Conservation (phyloP, 208 protist genomes). For the Wallacemonas sp. region DNA sequence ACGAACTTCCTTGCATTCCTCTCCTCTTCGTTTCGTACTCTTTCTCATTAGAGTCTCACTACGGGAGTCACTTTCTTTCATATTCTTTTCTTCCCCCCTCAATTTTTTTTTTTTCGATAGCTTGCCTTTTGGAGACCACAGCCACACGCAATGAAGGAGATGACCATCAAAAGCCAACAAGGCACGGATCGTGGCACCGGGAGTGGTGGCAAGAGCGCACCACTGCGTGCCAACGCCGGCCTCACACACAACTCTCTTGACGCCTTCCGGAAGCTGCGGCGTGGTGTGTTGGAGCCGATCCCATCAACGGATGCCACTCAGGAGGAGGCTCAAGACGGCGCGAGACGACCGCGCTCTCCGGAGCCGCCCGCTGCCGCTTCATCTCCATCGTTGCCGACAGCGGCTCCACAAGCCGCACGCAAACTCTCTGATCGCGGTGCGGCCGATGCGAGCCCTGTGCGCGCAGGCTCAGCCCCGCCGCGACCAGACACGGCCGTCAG, state of each 20-base stretch:
- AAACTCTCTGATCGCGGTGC: neutral
- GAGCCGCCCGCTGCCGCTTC: neutral
- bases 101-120: no score
- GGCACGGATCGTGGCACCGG: neutral
- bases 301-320: neutral
- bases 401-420: neutral
- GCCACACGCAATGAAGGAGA: conserved; percentile 3
- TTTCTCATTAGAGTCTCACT: neutral
- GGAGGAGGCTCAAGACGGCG: conserved; percentile 16
- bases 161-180: conserved; percentile 10
- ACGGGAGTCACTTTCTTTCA: conserved; percentile 11
- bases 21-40: neutral
- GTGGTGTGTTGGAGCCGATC: neutral
- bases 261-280: conserved; percentile 8
- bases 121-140: no score
- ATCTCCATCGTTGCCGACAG: neutral
- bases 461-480: neutral
- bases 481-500: neutral
- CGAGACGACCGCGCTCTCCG: neutral
- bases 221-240: neutral
- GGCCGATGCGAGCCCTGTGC: neutral
- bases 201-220: neutral
- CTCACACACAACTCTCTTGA: conserved; percentile 16
- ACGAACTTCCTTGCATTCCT: conserved; percentile 3
- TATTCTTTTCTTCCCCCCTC: conserved; percentile 1